Evolutionary conservation across 176 grass and related monocot genomes (phyloP).

Genomic region (Oryza meyeriana): DNA sequence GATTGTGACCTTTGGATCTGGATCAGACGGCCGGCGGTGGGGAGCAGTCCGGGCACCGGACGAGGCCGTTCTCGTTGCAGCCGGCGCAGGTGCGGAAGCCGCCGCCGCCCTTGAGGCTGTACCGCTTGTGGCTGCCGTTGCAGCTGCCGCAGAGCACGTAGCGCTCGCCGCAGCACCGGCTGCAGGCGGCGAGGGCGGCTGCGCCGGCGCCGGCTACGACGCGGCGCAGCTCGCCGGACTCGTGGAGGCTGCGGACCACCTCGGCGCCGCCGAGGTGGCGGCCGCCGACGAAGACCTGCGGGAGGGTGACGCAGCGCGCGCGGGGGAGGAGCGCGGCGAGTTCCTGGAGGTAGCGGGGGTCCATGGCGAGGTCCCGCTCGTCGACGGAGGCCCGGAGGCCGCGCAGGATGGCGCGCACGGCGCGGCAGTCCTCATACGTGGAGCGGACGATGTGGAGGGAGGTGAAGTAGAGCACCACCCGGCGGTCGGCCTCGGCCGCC

Average conservation of each 20-base stretch:
- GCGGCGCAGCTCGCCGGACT: conserved; percentile 63
- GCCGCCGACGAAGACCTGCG: conserved; percentile 69
- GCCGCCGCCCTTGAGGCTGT: conserved; percentile 61
- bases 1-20: conserved; percentile 39
- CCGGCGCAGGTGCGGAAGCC: conserved; percentile 61
- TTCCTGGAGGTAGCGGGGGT: conserved; percentile 58
- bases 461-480: conserved; percentile 76
- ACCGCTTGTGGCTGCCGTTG: conserved; percentile 70
- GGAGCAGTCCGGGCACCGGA: conserved; percentile 79
- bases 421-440: conserved; percentile 67
- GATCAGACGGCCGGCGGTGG: conserved; percentile 47
- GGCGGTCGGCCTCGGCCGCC: conserved; percentile 41
- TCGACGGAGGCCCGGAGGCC: conserved; percentile 64
- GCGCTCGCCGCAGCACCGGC: conserved; percentile 50
- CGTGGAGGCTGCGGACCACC: conserved; percentile 59
- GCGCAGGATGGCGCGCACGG: conserved; percentile 55
- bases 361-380: conserved; percentile 74
- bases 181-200: conserved; percentile 33
- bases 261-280: conserved; percentile 65
- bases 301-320: conserved; percentile 39
- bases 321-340: conserved; percentile 45
- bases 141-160: conserved; percentile 66
- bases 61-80: conserved; percentile 97
- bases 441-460: conserved; percentile 59
- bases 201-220: conserved; percentile 37